These are phyloP conservation scores for Scedosporium dehoogii DNA, from an alignment of 2,329 filamentous ascomycete species.

Conservation along the genomic window DNA sequence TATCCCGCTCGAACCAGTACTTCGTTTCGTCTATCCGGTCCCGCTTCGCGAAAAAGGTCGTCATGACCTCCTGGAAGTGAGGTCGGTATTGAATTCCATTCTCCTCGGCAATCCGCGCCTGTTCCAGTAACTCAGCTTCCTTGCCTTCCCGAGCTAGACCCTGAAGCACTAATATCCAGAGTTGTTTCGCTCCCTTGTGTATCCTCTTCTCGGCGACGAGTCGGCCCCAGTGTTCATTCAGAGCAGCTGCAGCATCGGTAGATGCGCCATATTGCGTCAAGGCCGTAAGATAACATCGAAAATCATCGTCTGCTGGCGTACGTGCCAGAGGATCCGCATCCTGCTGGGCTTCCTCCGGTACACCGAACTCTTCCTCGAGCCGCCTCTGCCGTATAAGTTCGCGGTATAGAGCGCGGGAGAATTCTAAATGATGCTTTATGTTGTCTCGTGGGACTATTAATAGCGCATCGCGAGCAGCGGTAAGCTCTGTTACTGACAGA, in stretches of 20 bases:
- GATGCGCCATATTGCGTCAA: slow-evolving; percentile 46
- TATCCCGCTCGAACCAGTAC: slow-evolving; percentile 53
- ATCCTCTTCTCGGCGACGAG: slow-evolving; percentile 7
- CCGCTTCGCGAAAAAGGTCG: slow-evolving; percentile 50
- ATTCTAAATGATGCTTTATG: slow-evolving; percentile 33
- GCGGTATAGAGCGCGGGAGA: slow-evolving; percentile 34
- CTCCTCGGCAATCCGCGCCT: slow-evolving; percentile 40
- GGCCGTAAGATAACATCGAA: slow-evolving; percentile 35
- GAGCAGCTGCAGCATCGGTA: slow-evolving; percentile 31
- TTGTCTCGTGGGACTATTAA: slow-evolving; percentile 31
- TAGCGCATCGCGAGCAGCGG: slow-evolving; percentile 34
- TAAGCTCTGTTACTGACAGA: slow-evolving; percentile 30
- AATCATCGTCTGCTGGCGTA: slow-evolving; percentile 16
- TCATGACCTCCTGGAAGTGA: slow-evolving; percentile 43
- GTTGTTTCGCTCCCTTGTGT: slow-evolving; percentile 16
- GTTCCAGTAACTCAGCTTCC: slow-evolving; percentile 45
- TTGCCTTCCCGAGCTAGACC: slow-evolving; percentile 54
- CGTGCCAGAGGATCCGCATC: slow-evolving; percentile 11
- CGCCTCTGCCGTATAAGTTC: slow-evolving; percentile 13
- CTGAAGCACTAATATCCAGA: slow-evolving; percentile 42
- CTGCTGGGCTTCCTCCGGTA: slow-evolving; percentile 11
- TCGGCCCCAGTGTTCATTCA: slow-evolving; percentile 8
- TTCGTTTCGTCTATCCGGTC: slow-evolving; percentile 52
- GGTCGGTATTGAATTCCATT: slow-evolving; percentile 34
- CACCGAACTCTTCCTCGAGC: slow-evolving; percentile 11